Evolutionary conservation across 495 filamentous ascomycete genomes (phyloP), one percentile per base, ranked within the genome.

Genomic region (Aspergillus haitiensis): DNA sequence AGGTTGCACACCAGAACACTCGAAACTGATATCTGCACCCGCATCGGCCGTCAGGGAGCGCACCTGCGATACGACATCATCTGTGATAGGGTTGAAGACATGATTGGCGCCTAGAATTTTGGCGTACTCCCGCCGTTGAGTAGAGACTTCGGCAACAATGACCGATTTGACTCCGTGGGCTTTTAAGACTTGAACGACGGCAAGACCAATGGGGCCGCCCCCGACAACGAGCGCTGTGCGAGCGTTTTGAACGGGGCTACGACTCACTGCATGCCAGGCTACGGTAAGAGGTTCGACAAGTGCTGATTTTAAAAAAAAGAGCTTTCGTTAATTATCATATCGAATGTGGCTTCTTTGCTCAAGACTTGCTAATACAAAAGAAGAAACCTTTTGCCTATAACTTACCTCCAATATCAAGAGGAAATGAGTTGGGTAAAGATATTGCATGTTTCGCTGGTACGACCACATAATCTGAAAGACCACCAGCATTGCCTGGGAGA

Each of bases 261-360:
- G 55, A 16, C 75, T 78, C 35, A 87, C 79, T n/a, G 82, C 84
- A 65, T 88, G 85, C 84, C 84, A 88, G 58, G 77, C 86, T 9
- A 88, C 85, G 13, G 82, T 72, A 0, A 88, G 72, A 2, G 85
- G 86, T 58, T 88, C 85, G 48, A 87, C 70, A 12, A 85, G 75
- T 1, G 84, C 84, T 76, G 59, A 47, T 42, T 60, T 55, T 10
- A 61, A 6, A 35, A 18, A 8, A 35, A 11, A 36, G 7, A n/a
- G 15, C 31, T 21, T 52, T 16, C 18, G 54, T 56, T 7, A 45
- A 52, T 7, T 39, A 31, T 39, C 51, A 27, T 27, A 27, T 27
- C 21, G 3, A 27, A 27, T 1, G 21, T 3, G 21, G 21, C 3
- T 27, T 27, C 21, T 27, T 27, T 27, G 1, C 21, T 27, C 1